phyloP scores from a whole-genome alignment of 345 rosid species.

The Brassica rapa region DNA sequence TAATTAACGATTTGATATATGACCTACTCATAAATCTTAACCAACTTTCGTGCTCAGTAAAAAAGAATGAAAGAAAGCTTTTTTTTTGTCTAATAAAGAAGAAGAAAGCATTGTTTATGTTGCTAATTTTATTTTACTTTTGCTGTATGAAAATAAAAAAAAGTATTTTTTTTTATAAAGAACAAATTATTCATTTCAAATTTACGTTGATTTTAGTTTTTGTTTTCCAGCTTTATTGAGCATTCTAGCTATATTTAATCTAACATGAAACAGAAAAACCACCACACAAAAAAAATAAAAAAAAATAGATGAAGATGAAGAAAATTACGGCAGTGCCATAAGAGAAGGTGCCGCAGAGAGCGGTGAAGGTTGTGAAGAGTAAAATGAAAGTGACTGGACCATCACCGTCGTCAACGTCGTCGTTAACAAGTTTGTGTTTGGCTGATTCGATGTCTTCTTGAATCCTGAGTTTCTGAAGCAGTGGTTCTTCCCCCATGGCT shows the following conservation, averaged over 20 bases:
- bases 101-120: background rate
- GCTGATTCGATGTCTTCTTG: slow-evolving; percentile 31
- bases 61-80: too few species aligned
- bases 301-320: background rate
- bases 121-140: background rate
- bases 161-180: background rate
- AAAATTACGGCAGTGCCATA: slow-evolving; percentile 43
- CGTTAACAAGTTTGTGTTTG: background rate
- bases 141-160: background rate
- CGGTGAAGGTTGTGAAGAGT: slow-evolving; percentile 38
- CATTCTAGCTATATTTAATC: background rate
- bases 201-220: background rate
- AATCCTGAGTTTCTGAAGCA: slow-evolving; percentile 26
- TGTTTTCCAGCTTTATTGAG: background rate
- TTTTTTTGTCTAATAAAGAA: too few species aligned
- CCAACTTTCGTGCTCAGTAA: background rate
- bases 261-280: background rate
- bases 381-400: slow-evolving; percentile 35
- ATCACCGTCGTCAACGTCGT: slow-evolving; percentile 5
- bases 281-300: background rate
- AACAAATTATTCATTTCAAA: background rate
- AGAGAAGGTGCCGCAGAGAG: slow-evolving; percentile 38
- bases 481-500: slow-evolving; percentile 38
- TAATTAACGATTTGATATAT: background rate
- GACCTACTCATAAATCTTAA: background rate